Evolutionary conservation across 345 rosid genomes (phyloP).

Genomic region (Heritiera littoralis): DNA sequence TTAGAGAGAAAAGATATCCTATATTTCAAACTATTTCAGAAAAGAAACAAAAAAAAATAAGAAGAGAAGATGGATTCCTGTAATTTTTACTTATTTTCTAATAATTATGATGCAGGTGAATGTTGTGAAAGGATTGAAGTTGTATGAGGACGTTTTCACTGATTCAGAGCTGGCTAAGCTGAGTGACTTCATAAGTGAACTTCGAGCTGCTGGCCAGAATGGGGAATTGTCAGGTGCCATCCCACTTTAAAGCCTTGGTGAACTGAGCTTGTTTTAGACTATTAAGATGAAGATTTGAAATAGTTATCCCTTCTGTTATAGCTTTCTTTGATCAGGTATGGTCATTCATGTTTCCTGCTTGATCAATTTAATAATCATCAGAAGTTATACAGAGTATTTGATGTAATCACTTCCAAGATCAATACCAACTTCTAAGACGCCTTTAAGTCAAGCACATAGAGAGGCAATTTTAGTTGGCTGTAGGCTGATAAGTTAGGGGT

Average conservation of each 20-base stretch:
- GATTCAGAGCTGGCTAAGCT: conserved; percentile 69
- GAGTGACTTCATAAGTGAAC: conserved; percentile 53
- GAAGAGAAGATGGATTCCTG: conserved; percentile 16
- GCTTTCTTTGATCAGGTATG: conserved; percentile 20
- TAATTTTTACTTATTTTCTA: conserved; percentile 30
- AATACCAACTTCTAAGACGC: background rate
- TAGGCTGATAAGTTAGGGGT: background rate
- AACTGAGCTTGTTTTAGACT: conserved; percentile 12
- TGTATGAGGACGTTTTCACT: conserved; percentile 72
- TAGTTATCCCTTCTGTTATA: conserved; percentile 2
- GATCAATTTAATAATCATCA: conserved; percentile 2
- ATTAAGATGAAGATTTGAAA: conserved; percentile 15
- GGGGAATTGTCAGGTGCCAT: conserved; percentile 74
- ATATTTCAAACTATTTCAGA: background rate
- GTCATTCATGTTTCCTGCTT: conserved; percentile 7
- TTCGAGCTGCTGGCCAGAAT: conserved; percentile 75
- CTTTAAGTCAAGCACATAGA: background rate
- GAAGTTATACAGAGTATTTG: conserved; percentile 2
- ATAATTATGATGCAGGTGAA: conserved; percentile 63
- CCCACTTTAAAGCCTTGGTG: conserved; percentile 18
- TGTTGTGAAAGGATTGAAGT: conserved; percentile 92
- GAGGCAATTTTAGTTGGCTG: background rate
- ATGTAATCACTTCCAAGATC: background rate
- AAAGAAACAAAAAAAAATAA: no score
- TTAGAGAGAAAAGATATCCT: conserved; percentile 20